Percentiles rank a stretch among this genome's conserved stretches.
Conservation (phyloP, 345 rosid genomes). For the Physaria fendleri region DNA sequence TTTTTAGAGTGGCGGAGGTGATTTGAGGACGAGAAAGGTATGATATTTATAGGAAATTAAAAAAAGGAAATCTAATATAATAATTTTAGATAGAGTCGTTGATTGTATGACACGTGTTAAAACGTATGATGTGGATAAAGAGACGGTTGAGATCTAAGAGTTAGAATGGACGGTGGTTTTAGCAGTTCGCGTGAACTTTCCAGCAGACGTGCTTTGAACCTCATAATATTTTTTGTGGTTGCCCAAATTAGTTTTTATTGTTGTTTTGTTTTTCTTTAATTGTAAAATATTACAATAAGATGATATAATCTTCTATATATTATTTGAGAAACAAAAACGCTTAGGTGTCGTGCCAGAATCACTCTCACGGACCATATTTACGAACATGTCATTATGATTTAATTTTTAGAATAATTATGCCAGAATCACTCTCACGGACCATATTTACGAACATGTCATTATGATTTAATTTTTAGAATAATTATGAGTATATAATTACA, state of each 20-base stretch:
- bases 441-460: too few relatives aligned
- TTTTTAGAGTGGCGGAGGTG: background rate
- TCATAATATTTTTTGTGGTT: conserved; percentile 16
- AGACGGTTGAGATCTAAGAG: conserved; percentile 42
- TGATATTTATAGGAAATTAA: conserved; percentile 22
- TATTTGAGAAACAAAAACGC: too few relatives aligned
- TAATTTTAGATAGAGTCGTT: background rate
- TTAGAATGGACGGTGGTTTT: conserved; percentile 46
- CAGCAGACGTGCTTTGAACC: conserved; percentile 24
- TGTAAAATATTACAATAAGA: too few relatives aligned
- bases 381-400: too few relatives aligned
- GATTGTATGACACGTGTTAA: conserved; percentile 31
- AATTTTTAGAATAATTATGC: too few relatives aligned
- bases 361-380: too few relatives aligned
- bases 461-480: too few relatives aligned
- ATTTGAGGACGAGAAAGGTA: background rate
- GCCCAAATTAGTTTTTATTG: background rate
- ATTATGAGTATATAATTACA: too few relatives aligned
- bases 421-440: too few relatives aligned
- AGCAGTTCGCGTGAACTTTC: conserved; percentile 33
- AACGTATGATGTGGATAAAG: conserved; percentile 16
- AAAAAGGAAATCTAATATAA: conserved; percentile 33
- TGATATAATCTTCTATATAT: too few relatives aligned
- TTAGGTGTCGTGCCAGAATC: too few relatives aligned
- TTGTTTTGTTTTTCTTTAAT: background rate